Evolutionary conservation across 306 rosid species (phyloP).

Genomic region (Canavalia gladiata): DNA sequence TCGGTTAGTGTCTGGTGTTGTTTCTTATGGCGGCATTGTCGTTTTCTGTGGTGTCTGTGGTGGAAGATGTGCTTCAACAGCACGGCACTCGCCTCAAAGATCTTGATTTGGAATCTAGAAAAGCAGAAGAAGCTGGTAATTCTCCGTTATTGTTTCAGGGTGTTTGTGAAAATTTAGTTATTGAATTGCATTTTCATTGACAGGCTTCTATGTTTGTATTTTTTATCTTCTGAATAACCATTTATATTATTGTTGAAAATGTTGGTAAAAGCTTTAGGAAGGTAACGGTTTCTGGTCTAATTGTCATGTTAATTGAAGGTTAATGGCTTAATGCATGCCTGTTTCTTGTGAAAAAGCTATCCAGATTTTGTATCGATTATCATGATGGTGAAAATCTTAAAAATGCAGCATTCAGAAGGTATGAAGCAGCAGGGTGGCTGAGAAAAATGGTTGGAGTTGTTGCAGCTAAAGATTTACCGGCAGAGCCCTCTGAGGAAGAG

Average conservation of each 20-base stretch:
- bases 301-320: background rate
- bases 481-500: conserved; percentile 97
- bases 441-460: conserved; percentile 95
- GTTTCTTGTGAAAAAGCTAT: conserved; percentile 22
- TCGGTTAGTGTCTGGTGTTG: conserved; percentile 2
- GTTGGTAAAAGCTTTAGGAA: conserved; percentile 4
- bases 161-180: conserved; percentile 29
- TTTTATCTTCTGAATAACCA: background rate
- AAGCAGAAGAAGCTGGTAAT: conserved; percentile 96
- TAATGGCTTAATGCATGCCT: conserved; percentile 30
- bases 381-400: conserved; percentile 19
- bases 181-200: conserved; percentile 31
- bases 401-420: conserved; percentile 80
- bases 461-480: conserved; percentile 95
- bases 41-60: conserved; percentile 85
- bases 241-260: background rate
- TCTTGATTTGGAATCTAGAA: conserved; percentile 89
- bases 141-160: background rate
- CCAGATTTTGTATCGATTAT: conserved; percentile 26
- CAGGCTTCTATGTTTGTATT: background rate
- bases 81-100: conserved; percentile 78
- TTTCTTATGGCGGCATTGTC: conserved; percentile 59
- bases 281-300: background rate
- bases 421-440: conserved; percentile 97
- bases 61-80: conserved; percentile 94